Evolutionary conservation across 805 yeast species (phyloP).

Genomic region (Spathaspora arborariae): DNA sequence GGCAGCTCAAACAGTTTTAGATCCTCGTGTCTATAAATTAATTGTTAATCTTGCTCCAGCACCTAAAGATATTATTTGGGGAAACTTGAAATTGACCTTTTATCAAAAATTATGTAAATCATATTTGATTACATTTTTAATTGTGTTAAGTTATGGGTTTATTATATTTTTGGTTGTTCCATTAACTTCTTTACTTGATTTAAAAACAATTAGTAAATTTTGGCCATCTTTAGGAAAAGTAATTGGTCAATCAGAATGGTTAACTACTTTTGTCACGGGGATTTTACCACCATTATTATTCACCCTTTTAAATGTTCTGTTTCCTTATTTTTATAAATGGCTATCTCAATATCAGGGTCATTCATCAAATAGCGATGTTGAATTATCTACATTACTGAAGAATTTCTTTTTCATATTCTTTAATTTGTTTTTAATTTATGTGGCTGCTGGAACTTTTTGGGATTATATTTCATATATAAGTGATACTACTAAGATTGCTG

Average conservation of each 20-base stretch:
- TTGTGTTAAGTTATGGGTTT: conserved; percentile 47
- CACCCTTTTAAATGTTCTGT: conserved; percentile 46
- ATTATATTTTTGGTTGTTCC: conserved; percentile 55
- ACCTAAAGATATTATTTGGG: conserved; percentile 44
- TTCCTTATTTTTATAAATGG: conserved; percentile 54
- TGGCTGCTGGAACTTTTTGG: conserved; percentile 58
- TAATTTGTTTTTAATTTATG: conserved; percentile 58
- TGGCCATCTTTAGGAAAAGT: conserved; percentile 60
- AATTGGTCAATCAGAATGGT: conserved; percentile 46
- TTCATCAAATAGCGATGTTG: conserved; percentile 55
- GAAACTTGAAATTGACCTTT: conserved; percentile 42
- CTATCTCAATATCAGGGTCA: conserved; percentile 51
- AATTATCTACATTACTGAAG: conserved; percentile 52
- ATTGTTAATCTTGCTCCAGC: conserved; percentile 45
- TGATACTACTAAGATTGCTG: conserved; percentile 87
- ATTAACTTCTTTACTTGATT: conserved; percentile 53
- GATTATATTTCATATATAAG: conserved; percentile 55
- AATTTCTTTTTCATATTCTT: conserved; percentile 59
- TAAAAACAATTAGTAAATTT: conserved; percentile 50
- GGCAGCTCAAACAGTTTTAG: conserved; percentile 46
- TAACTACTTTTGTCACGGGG: conserved; percentile 57
- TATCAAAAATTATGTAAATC: conserved; percentile 34
- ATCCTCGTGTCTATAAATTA: conserved; percentile 42
- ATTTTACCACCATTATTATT: conserved; percentile 59
- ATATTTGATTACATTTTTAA: conserved; percentile 39